A percentile compares a stretch with the other conserved stretches of the same genome.
Evolutionary conservation across 2,329 filamentous ascomycete species (phyloP).

Genomic region (Didymella arachidicola): DNA sequence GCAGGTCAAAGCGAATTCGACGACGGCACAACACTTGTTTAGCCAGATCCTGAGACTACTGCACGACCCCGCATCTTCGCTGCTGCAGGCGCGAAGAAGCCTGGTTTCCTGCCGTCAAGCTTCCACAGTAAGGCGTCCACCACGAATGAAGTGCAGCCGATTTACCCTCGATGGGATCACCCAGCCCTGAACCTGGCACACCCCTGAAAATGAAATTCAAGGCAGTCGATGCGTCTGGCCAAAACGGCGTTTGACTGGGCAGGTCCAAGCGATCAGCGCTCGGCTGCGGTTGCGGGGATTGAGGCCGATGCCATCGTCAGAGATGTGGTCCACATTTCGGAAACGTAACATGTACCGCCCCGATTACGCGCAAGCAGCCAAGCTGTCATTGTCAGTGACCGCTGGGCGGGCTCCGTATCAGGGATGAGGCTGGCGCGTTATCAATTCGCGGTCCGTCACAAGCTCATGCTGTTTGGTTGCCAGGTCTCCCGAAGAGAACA

Average conservation of each 20-base stretch:
- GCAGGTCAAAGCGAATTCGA: neutral
- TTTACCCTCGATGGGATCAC: neutral
- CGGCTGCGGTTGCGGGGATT: constrained; percentile 18
- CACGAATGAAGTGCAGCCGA: neutral
- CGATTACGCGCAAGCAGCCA: constrained; percentile 26
- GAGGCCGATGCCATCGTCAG: constrained; percentile 6
- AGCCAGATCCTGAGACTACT: neutral
- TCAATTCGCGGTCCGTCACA: constrained; percentile 4
- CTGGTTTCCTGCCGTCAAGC: neutral
- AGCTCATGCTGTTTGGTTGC: constrained; percentile 10
- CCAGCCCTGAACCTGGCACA: neutral
- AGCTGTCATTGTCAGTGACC: constrained; percentile 16
- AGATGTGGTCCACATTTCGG: constrained; percentile 24
- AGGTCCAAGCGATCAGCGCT: constrained; percentile 17
- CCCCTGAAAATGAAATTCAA: neutral
- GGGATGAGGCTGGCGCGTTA: constrained; percentile 4
- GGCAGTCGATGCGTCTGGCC: constrained; percentile 3
- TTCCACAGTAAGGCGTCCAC: constrained; percentile 1
- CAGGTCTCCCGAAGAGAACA: constrained; percentile 7
- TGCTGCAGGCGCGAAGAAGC: neutral
- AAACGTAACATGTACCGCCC: constrained; percentile 21
- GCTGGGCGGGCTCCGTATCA: constrained; percentile 14
- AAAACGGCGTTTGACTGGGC: constrained; percentile 11
- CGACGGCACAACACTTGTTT: neutral
- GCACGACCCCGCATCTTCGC: neutral